Evolutionary conservation across 306 rosid species (phyloP), one percentile per base, ranked within the genome.

Genomic region (Chamaecrista fasciculata): DNA sequence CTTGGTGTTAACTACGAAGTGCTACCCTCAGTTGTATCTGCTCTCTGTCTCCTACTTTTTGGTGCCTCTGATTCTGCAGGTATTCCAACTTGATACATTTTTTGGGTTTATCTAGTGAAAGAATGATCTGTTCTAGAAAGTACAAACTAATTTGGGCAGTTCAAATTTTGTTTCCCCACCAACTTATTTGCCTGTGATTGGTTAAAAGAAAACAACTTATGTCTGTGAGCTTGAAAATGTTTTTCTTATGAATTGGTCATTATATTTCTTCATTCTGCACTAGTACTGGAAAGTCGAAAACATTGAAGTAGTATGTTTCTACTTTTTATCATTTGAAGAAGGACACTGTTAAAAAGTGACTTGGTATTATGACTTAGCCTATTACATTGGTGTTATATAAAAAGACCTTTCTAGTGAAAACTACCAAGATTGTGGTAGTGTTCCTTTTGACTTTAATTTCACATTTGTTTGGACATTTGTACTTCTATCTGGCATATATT

Each of bases 21-120:
- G 77, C 84, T 88, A 66, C 92, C 96, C 1, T 80, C 90, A 67
- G 90, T 84, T 56, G 75, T 86, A 65, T 81, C 94, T 62, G 92
- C 98, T 66, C 91, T 88, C 24, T 80, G 87, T 79, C 84, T 94
- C 69, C 86, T 92, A 70, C 81, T 80, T 67, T 77, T 55, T 20
- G 66, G 62, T 63, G 51, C 75, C 71, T 78, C 83, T 60, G 70
- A 20, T 62, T 62, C 60, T 78, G 26, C 76, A 83, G 93, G 98
- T 90, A 87, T 62, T 62, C 57, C 59, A 51, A 14, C 61, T 58
- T 48, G 4, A 44, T 60, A 59, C 18, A 37, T 70, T 66, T 43
- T 31, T 23, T 36, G 40, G 24, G 24, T 78, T 73, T 71, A 44
- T 31, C 16, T 11, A 60, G 40, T 71, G 56, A 36, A 24, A 4